Evolutionary conservation across 768 basidiomycete species (phyloP), one percentile per base, ranked within the genome.

Genomic region (Russula foetens): DNA sequence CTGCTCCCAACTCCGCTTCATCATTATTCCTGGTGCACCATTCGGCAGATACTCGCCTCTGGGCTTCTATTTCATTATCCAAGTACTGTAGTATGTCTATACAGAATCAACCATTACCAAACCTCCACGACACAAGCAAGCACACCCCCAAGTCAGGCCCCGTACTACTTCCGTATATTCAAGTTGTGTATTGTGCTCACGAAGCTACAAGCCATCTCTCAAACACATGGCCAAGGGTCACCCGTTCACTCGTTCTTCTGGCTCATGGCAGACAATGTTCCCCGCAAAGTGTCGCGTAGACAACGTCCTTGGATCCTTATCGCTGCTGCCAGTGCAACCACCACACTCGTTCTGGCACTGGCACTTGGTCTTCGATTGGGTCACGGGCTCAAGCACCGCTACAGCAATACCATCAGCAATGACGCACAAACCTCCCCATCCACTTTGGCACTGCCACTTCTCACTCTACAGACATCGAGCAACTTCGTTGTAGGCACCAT

Each of bases 351-450:
- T 19, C 63, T 70, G 4, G 64, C 44, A 2, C 63, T 71, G 19
- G 67, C 47, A 2, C 70, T 72, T 8, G 70, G 68, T 7, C 68
- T 71, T 15, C 67, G 67, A 4, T 62, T 71, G 9, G 68, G 69
- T 1, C 61, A 70, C 6, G 52, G 64, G 31, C 48, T 59, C 7
- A 56, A 59, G 53, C 52, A 63, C 51, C 19, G 51, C 55, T 50
- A 43, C 57, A 29, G 61, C 41, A 46, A 52, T 51, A 6, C 35
- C 53, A 9, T 9, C 28, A 19, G 3, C 23, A 35, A 19, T 19
- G 17, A 31, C 51, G 28, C 24, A 33, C 15, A 28, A 7, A 3
- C 43, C 35, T 5, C 35, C 7, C 59, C 52, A 31, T 41, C 14
- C 8, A 55, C 49, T 7, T 28, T 53, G 38, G 33, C 54, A 21